Conservation (phyloP, 768 basidiomycete genomes). For the Boletus subparvulus region DNA sequence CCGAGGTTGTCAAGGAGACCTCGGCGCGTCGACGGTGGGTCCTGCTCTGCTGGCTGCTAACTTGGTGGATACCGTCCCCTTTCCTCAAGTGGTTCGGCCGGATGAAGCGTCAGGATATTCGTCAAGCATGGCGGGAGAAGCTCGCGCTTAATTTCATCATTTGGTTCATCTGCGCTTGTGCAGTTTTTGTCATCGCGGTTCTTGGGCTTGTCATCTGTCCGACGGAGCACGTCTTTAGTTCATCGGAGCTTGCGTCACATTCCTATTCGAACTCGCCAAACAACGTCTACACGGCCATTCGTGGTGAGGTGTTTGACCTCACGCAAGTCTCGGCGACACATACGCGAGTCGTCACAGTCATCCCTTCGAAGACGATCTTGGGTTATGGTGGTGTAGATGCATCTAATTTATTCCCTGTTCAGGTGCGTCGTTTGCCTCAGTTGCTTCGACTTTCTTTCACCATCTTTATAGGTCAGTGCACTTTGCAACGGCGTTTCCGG, state of each 20-base stretch:
- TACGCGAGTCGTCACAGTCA: constrained; percentile 63
- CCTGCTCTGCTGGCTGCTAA: constrained; percentile 80
- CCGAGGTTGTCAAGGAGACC: constrained; percentile 82
- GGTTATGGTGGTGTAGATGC: constrained; percentile 80
- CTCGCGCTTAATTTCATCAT: constrained; percentile 93
- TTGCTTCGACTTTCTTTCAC: neutral
- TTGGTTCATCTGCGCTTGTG: constrained; percentile 88
- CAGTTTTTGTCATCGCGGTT: constrained; percentile 90
- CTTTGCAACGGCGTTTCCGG: constrained; percentile 87
- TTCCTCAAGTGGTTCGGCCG: constrained; percentile 71
- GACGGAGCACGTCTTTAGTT: constrained; percentile 86
- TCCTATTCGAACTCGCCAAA: constrained; percentile 61
- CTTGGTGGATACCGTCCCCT: constrained; percentile 85
- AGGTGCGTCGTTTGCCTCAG: constrained; percentile 47
- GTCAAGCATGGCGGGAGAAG: constrained; percentile 98
- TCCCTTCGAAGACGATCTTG: constrained; percentile 71
- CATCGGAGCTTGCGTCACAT: constrained; percentile 71
- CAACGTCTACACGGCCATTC: constrained; percentile 77
- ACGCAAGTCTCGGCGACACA: constrained; percentile 67
- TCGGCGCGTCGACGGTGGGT: constrained; percentile 87
- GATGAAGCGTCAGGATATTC: constrained; percentile 92
- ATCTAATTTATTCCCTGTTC: constrained; percentile 88
- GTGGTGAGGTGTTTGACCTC: constrained; percentile 95
- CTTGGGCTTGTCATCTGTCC: constrained; percentile 91
- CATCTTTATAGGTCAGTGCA: constrained; percentile 67